Base-by-base conservation (phyloP, 148 eudicot genomes). In the Camellia granthamiana region DNA sequence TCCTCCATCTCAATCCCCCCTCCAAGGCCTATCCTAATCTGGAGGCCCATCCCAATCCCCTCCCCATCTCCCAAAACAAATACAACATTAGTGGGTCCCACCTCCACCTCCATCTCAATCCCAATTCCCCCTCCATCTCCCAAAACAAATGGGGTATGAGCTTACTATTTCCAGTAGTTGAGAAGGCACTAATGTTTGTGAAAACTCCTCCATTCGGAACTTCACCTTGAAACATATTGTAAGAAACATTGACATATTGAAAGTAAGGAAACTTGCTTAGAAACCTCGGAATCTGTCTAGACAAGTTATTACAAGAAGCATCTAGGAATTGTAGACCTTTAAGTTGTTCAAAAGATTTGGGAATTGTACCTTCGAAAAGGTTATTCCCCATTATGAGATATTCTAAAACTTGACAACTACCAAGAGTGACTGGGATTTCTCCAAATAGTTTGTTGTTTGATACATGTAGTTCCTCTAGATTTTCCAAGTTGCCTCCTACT, bases 151-250 rank as follows among this genome's bases (percentile, higher is more conserved):
- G n/a, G n/a, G n/a, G n/a, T n/a, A n/a, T n/a, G n/a, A 84, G 74
- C 42, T 55, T 76, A 5, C 23, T 16, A 58, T 84, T 80, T 56
- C 80, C 83, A 2, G 9, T 9, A 69, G 80, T 12, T 18, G 72
- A 69, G 60, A 80, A 38, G 56, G 42, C 59, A 30, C 77, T 76
- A 1, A 30, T 38, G 46, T 80, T 84, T 4, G 3, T 56, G 58
- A 83, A 79, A 3, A 83, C 80, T 13, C 85, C 85, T 66, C 23
- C 55, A 42, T 5, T 69, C 59, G 86, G 83, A 8, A 84, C 77
- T 49, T 84, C 86, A 51, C 86, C 83, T 11, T 62, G 80, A 16
- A 84, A 71, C 59, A 60, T 70, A 11, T 84, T 84, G 23, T 74
- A 84, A 1, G 86, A 84, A 70, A 84, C 73, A 67, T 84, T 80